A percentile compares a stretch with the other conserved stretches of the same genome.
Conservation (phyloP, 1,139 yeast genomes). For the Blastobotrys illinoisensis region DNA sequence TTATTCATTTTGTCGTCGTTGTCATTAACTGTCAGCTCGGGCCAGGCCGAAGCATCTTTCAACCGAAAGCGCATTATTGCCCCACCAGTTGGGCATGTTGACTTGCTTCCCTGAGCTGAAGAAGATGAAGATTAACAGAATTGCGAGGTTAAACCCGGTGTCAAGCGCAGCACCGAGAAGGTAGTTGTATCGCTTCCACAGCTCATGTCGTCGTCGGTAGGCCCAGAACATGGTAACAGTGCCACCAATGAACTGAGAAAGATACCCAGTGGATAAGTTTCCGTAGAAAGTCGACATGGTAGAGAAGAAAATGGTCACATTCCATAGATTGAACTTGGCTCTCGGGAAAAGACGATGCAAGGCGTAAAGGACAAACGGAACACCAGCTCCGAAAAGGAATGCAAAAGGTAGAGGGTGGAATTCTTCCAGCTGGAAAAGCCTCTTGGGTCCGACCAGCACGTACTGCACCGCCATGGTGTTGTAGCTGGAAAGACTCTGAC, state of each 20-base stretch:
- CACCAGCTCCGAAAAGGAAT: slow-evolving; percentile 10
- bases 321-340: slow-evolving; percentile 10
- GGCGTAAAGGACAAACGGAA: slow-evolving; percentile 6
- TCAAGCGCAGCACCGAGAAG: slow-evolving; percentile 11
- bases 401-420: slow-evolving; percentile 11
- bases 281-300: slow-evolving; percentile 13
- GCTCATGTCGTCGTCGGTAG: slow-evolving; percentile 10
- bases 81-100: slow-evolving; percentile 14
- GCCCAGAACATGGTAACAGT: slow-evolving; percentile 12
- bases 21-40: slow-evolving; percentile 3
- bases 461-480: slow-evolving; percentile 10
- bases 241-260: slow-evolving; percentile 10
- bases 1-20: background rate
- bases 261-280: slow-evolving; percentile 11
- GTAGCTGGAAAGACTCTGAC: slow-evolving; percentile 7
- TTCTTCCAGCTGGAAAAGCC: slow-evolving; percentile 9
- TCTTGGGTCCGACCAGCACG: slow-evolving; percentile 12
- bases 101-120: slow-evolving; percentile 13
- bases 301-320: slow-evolving; percentile 11
- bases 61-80: slow-evolving; percentile 10
- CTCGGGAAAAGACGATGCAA: slow-evolving; percentile 7
- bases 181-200: slow-evolving; percentile 12
- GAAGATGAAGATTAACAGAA: slow-evolving; percentile 11
- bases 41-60: slow-evolving; percentile 12
- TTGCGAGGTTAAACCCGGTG: slow-evolving; percentile 11